Percentiles rank a stretch among this genome's conserved stretches.
Conservation (phyloP, 1,139 yeast genomes). For the Citeromyces hawaiiensis region DNA sequence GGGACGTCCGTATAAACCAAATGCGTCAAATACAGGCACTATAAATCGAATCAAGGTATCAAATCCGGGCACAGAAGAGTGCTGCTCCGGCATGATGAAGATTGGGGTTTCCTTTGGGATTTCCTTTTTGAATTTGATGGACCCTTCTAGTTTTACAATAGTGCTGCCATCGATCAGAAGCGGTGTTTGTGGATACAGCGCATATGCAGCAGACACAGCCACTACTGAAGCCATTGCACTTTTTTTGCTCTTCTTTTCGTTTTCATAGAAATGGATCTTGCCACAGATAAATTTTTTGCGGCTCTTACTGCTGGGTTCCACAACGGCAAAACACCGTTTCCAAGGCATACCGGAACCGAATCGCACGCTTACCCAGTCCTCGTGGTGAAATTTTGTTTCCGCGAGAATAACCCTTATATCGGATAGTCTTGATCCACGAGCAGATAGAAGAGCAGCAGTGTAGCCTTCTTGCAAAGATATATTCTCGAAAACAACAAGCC, state of each 20-base stretch:
- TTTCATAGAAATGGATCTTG: conserved; percentile 49
- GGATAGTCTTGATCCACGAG: conserved; percentile 75
- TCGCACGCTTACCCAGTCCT: conserved; percentile 89
- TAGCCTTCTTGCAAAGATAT: conserved; percentile 83
- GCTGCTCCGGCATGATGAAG: conserved; percentile 91
- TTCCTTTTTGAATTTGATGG: conserved; percentile 44
- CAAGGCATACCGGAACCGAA: conserved; percentile 98
- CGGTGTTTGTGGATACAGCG: conserved; percentile 84
- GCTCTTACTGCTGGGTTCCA: conserved; percentile 51
- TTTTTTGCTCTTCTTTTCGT: conserved; percentile 58
- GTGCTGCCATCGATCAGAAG: conserved; percentile 76
- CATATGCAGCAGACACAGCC: conserved; percentile 64
- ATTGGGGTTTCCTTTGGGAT: conserved; percentile 68
- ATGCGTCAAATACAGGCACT: conserved; percentile 76
- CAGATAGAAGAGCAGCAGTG: conserved; percentile 83
- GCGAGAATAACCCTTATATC: conserved; percentile 79
- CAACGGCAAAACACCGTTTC: conserved; percentile 89
- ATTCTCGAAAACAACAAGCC: conserved; percentile 71
- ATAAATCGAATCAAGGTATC: conserved; percentile 85
- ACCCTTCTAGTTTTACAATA: conserved; percentile 79
- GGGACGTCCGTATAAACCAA: conserved; percentile 87
- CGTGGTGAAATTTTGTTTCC: conserved; percentile 76
- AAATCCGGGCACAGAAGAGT: conserved; percentile 86
- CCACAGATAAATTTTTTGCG: conserved; percentile 36
- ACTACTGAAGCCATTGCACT: conserved; percentile 70